phyloP scores from a whole-genome alignment of 2,329 filamentous ascomycete species.

The Xylaria sp. region DNA sequence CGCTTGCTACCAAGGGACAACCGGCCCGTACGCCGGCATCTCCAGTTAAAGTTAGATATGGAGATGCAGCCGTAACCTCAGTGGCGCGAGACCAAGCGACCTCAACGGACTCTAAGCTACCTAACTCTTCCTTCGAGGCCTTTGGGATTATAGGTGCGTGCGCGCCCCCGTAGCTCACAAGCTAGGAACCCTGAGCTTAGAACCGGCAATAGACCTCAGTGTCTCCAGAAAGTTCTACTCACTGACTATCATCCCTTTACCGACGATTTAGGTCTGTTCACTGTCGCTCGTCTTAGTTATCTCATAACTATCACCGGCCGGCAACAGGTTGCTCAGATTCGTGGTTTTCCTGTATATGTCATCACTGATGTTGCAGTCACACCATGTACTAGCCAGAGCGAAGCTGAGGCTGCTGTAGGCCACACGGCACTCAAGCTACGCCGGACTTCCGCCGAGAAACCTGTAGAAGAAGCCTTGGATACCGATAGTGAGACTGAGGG shows the following conservation, averaged over 20 bases:
- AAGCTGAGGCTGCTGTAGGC: conserved; percentile 74
- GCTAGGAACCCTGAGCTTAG: neutral
- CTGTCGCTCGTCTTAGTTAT: conserved; percentile 80
- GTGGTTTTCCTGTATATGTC: conserved; percentile 81
- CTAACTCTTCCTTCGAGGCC: conserved; percentile 61
- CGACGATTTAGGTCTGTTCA: conserved; percentile 72
- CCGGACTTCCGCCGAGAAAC: conserved; percentile 36
- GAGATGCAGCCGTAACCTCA: conserved; percentile 55
- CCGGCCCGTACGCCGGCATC: conserved; percentile 48
- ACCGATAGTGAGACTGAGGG: conserved; percentile 57
- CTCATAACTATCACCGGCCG: conserved; percentile 86
- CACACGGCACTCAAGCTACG: conserved; percentile 58
- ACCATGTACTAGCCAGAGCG: conserved; percentile 76
- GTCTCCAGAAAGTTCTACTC: conserved; percentile 1
- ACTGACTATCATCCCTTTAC: conserved; percentile 13
- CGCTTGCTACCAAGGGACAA: conserved; percentile 65
- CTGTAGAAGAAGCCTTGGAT: conserved; percentile 44
- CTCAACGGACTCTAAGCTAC: conserved; percentile 48
- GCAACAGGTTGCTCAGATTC: conserved; percentile 86
- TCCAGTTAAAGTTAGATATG: conserved; percentile 74
- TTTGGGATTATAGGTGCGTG: conserved; percentile 63
- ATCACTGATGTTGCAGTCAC: conserved; percentile 91
- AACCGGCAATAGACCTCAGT: neutral
- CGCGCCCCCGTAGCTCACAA: neutral
- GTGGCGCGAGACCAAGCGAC: conserved; percentile 50